Evolutionary conservation across 1,284 basidiomycete species (phyloP).

Genomic region (Puccinia novopanici): DNA sequence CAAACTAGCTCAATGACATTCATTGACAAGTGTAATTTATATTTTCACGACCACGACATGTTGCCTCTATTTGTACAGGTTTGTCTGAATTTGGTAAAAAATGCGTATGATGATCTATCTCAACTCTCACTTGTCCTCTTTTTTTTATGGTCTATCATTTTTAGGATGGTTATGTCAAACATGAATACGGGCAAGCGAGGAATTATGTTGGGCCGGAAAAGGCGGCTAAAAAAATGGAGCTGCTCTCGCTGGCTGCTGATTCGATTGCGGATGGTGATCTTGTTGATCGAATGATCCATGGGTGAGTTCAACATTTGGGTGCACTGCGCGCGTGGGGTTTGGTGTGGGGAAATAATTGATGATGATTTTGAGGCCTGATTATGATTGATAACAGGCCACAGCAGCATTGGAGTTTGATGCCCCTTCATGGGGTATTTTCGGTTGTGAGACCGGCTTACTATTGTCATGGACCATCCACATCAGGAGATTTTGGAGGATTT

Average conservation of each 20-base stretch:
- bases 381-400: constrained; percentile 67
- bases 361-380: background rate
- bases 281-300: constrained; percentile 90
- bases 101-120: constrained; percentile 20
- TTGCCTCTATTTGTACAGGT: constrained; percentile 94
- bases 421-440: constrained; percentile 85
- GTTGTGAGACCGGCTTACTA: constrained; percentile 80
- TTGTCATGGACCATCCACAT: constrained; percentile 69
- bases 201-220: constrained; percentile 67
- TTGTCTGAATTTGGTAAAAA: background rate
- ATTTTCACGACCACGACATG: constrained; percentile 93
- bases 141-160: background rate
- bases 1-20: constrained; percentile 76
- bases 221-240: constrained; percentile 69
- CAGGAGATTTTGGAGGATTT: constrained; percentile 63
- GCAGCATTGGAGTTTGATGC: constrained; percentile 95
- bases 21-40: constrained; percentile 89
- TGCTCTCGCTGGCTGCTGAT: constrained; percentile 79
- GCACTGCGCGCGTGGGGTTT: background rate
- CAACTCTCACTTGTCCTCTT: background rate
- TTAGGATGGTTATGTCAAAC: constrained; percentile 88
- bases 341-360: background rate
- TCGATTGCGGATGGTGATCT: constrained; percentile 93
- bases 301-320: constrained; percentile 63
- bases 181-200: constrained; percentile 69